Base-by-base conservation (phyloP, 495 filamentous ascomycete species). In the Cercophora sp. region DNA sequence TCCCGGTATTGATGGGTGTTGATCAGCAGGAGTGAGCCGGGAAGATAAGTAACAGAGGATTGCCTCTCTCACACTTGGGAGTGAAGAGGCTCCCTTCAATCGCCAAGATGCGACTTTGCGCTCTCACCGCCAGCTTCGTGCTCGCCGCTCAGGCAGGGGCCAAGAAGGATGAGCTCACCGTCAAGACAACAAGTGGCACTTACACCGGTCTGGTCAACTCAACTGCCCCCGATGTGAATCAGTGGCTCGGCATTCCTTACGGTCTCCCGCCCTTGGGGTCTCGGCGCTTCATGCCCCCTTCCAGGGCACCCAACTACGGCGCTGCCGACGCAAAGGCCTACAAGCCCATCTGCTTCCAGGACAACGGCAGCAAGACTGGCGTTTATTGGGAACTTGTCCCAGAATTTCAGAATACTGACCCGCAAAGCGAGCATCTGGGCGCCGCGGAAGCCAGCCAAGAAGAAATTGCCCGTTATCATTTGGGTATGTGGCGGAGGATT, bases 291-390 rank as follows among this genome's bases (percentile, higher is more conserved):
- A 42, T 48, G 47, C 52, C 63, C 1, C 63, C 63, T 27, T 26
- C 34, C 26, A 6, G 79, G 79, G 81, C 45, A 80, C 74, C 9
- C 85, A 78, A 5, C 83, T 80, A 25, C 86, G 69, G 48, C 83
- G 1, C 36, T 32, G 29, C 5, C 25, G n/a, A 48, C 25, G 55
- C 37, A 85, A 35, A 87, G 65, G 9, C 52, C 49, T 45, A 56
- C 57, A 44, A 40, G 51, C 48, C 16, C 29, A 26, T 50, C 8
- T 48, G 46, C 31, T 24, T 37, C 18, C 46, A 48, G 13, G 46
- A 35, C 46, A 48, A 25, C 46, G 43, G 43, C 43, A 35, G 16
- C 19, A 35, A 37, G 32, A 48, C 46, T 1, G 29, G 46, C 29
- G 18, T 48, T 8, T 48, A 20, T 32, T 48, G 46, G 46, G 46